Conservation (phyloP, 1,284 basidiomycete genomes). For the Polyporus tsugae region DNA sequence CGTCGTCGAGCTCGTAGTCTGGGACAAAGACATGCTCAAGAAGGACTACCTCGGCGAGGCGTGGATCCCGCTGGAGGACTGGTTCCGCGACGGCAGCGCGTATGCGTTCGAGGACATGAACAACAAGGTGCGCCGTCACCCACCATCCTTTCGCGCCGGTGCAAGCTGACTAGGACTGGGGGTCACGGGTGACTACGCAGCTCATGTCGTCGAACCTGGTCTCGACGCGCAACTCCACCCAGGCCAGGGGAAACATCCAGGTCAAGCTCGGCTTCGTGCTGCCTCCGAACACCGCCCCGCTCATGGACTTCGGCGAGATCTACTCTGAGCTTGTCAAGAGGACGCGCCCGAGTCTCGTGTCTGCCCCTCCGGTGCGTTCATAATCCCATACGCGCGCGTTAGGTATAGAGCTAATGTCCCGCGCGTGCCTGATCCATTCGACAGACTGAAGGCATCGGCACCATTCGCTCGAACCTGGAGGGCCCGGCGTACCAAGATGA, state of each 20-base stretch:
- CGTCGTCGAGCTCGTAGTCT: conserved; percentile 86
- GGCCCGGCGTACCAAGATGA: conserved; percentile 77
- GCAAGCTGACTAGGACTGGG: not conserved
- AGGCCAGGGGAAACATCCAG: conserved; percentile 67
- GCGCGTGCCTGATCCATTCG: not conserved
- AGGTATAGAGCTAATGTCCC: not conserved
- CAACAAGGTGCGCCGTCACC: conserved; percentile 59
- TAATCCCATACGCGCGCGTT: conserved; percentile 14
- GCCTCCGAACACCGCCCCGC: conserved; percentile 44
- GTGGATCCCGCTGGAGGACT: conserved; percentile 78
- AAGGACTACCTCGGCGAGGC: conserved; percentile 96
- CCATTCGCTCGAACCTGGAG: conserved; percentile 72
- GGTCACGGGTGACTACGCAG: conserved; percentile 10
- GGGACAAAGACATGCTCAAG: conserved; percentile 90
- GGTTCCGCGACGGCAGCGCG: conserved; percentile 70
- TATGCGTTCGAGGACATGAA: conserved; percentile 63
- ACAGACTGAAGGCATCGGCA: conserved; percentile 91
- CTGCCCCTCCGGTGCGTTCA: conserved; percentile 80
- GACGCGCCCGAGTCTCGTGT: conserved; percentile 71
- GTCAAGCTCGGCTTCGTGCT: conserved; percentile 83
- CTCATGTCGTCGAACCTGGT: conserved; percentile 48
- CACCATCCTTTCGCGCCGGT: not conserved
- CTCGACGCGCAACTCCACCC: conserved; percentile 71
- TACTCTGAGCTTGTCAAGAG: conserved; percentile 73
- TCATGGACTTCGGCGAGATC: conserved; percentile 61